Conservation (phyloP, 495 filamentous ascomycete species). For the Neurospora sp. region DNA sequence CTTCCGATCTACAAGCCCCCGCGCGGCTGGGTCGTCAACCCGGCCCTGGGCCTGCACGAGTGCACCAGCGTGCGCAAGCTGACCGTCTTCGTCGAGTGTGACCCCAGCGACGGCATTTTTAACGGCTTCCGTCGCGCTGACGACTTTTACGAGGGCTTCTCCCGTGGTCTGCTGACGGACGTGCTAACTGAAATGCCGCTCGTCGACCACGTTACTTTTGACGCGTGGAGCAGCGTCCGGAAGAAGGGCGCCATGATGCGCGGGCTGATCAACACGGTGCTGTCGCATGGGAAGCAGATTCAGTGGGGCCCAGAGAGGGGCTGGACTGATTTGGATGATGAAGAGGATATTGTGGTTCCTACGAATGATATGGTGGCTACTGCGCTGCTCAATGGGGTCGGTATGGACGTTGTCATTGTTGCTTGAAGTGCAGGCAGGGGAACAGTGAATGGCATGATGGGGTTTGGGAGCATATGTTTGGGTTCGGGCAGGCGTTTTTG, state of each 20-base stretch:
- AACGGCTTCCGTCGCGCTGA: slow-evolving; percentile 60
- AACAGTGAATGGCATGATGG: not conserved
- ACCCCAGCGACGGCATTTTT: slow-evolving; percentile 65
- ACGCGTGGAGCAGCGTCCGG: slow-evolving; percentile 61
- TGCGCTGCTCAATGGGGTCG: slow-evolving; percentile 2
- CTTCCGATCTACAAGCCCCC: slow-evolving; percentile 61
- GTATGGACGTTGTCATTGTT: slow-evolving; percentile 3
- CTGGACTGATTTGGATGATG: slow-evolving; percentile 44
- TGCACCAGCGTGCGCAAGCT: slow-evolving; percentile 50
- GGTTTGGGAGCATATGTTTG: not conserved
- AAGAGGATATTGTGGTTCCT: slow-evolving; percentile 6
- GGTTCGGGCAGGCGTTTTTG: not conserved
- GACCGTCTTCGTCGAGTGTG: slow-evolving; percentile 68
- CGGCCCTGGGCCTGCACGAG: slow-evolving; percentile 53
- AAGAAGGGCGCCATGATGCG: slow-evolving; percentile 59
- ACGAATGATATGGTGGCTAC: not conserved
- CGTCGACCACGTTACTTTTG: slow-evolving; percentile 59
- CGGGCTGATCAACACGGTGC: slow-evolving; percentile 50
- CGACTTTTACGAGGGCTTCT: slow-evolving; percentile 68
- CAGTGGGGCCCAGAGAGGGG: slow-evolving; percentile 62
- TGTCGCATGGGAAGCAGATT: slow-evolving; percentile 41
- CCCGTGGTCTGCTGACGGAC: slow-evolving; percentile 42
- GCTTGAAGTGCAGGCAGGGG: not conserved
- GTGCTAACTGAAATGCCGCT: slow-evolving; percentile 51
- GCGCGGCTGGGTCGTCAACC: slow-evolving; percentile 58